phyloP scores from a whole-genome alignment of 1,284 basidiomycete species.

The Gymnopus androsaceus region DNA sequence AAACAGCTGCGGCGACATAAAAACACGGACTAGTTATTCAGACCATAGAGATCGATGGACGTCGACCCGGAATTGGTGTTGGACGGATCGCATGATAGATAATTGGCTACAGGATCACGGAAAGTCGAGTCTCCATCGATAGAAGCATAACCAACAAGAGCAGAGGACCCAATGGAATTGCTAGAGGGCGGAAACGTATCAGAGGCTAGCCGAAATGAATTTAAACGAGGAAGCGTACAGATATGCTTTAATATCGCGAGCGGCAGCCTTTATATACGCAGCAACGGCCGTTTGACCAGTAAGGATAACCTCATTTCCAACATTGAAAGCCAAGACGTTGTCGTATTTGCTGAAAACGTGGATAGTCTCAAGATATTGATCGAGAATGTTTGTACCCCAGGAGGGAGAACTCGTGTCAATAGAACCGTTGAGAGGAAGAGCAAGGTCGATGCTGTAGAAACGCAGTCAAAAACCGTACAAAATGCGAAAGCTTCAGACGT shows the following conservation, averaged over 20 bases:
- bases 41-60: constrained; percentile 83
- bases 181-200: constrained; percentile 35
- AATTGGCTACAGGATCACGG: constrained; percentile 75
- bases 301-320: constrained; percentile 88
- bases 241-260: constrained; percentile 86
- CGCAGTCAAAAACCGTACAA: constrained; percentile 2
- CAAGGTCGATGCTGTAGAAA: constrained; percentile 71
- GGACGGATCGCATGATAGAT: constrained; percentile 75
- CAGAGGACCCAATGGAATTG: constrained; percentile 64
- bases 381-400: constrained; percentile 84
- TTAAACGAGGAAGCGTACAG: constrained; percentile 48
- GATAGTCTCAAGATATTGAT: constrained; percentile 80
- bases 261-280: constrained; percentile 89
- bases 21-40: constrained; percentile 72
- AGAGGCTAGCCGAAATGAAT: constrained; percentile 10
- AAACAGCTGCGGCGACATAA: background rate
- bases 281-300: constrained; percentile 63
- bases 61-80: constrained; percentile 55
- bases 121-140: constrained; percentile 75
- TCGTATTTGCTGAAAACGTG: constrained; percentile 80
- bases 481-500: constrained; percentile 27
- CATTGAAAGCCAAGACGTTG: constrained; percentile 82
- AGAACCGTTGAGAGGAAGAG: constrained; percentile 83
- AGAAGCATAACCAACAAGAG: constrained; percentile 83
- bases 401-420: constrained; percentile 76